Conservation (phyloP, 352 stramenopile species). For the Phytophthora colocasiae region DNA sequence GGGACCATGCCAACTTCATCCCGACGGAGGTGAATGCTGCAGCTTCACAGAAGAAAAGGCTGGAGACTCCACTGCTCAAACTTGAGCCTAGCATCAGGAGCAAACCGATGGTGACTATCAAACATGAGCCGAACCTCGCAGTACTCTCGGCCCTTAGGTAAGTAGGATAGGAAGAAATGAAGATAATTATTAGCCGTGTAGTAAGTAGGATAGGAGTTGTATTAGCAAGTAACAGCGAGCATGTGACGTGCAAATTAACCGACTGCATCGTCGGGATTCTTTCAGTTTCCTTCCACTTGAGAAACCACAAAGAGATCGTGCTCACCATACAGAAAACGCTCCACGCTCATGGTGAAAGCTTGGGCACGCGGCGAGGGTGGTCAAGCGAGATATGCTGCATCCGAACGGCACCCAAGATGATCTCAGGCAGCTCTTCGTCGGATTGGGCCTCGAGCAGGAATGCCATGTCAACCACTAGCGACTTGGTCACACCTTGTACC, state of each 20-base stretch:
- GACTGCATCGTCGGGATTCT: neutral
- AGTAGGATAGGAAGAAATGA: conserved; percentile 28
- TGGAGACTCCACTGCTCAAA: conserved; percentile 10
- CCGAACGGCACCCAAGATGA: conserved; percentile 79
- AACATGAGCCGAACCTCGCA: conserved; percentile 27
- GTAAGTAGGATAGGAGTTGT: conserved; percentile 35
- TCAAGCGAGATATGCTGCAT: conserved; percentile 87
- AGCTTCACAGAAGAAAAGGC: conserved; percentile 9
- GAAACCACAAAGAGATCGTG: conserved; percentile 2
- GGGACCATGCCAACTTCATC: conserved; percentile 83
- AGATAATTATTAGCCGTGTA: conserved; percentile 38
- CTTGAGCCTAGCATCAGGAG: neutral
- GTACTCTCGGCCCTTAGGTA: conserved; percentile 36
- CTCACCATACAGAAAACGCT: too few relatives aligned
- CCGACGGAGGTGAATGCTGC: conserved; percentile 23
- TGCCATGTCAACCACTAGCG: conserved; percentile 89
- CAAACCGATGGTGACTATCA: conserved; percentile 16
- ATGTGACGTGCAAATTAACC: neutral
- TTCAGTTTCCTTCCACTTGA: conserved; percentile 13
- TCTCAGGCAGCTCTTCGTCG: conserved; percentile 89
- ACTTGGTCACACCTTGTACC: conserved; percentile 91
- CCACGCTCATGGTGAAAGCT: conserved; percentile 29
- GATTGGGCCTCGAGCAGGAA: conserved; percentile 88
- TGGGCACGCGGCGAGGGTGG: conserved; percentile 68
- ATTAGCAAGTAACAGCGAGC: conserved; percentile 28